Base-by-base conservation (phyloP, 116 monocot species). In the Cymodocea nodosa region DNA sequence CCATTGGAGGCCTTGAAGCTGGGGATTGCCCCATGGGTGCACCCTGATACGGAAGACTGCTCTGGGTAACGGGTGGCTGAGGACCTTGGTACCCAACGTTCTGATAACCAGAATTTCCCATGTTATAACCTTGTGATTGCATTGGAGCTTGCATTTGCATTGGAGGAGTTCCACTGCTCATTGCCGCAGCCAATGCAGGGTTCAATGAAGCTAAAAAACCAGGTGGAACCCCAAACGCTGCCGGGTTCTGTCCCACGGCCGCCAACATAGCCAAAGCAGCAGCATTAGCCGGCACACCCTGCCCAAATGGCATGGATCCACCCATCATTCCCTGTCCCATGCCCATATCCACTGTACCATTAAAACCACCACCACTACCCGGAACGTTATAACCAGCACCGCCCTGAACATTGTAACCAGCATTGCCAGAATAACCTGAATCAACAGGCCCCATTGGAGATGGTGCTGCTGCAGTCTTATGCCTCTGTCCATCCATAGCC, bases 201-300 rank as follows among this genome's bases (percentile, higher is more conserved):
- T 85, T 91, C 57, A 91, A 37, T 0, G 86, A 77, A 2, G 94
- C 90, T 63, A 94, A 73, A 73, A 94, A 67, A 11, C 84, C 85
- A 0, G 93, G 93, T 0, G 68, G 75, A 52, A 93, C 50, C 3
- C 85, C 89, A 62, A 85, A 87, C 15, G 85, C 79, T 2, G 72
- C 80, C 0, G 78, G 84, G 44, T 90, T 89, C 64, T 89, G 89
- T 63, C 78, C 76, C 22, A 85, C 87, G 7, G 94, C 90, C 7
- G 87, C 87, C 51, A 97, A 48, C 79, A 91, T 78, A 18, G 88
- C 88, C 30, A 97, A 76, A 22, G 79, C 55, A 23, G 79, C 53
- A 35, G 91, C 76, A 70, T 85, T 93, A n/a, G 83, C 77, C 62
- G 76, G 87, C 78, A 80, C 71, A n/a, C 79, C 77, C 17, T 77